Evolutionary conservation across 2,329 filamentous ascomycete genomes (phyloP), one percentile per base, ranked within the genome.

Genomic region (Aureobasidium sp.): DNA sequence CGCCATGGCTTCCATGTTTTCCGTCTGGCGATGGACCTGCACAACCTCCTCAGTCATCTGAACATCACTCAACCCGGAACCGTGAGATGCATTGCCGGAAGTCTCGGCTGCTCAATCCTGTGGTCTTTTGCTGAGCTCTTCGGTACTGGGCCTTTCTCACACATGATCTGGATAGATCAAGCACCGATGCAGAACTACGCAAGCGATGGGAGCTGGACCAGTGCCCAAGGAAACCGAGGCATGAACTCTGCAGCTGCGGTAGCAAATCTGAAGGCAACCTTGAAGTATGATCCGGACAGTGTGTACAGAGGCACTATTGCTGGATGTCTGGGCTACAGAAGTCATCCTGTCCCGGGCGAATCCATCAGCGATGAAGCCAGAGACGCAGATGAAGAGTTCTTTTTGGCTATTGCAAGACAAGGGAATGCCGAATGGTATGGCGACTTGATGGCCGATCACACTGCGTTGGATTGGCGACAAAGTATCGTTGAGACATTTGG

Each of bases 201-300:
- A 17, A 57, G 41, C 25, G 53, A 57, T 31, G 53, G 53, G 8
- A 57, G 53, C 27, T 57, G 53, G 53, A 41, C 27, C 3, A 57
- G 53, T 27, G 53, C 53, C n/a, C 41, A 57, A 57, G 53, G 53
- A 8, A 57, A 57, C 29, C 53, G 53, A 4, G 31, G 53, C 53
- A 57, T 57, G 53, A 57, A 57, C 14, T 57, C 53, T 47, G 53
- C 41, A 36, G 39, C 53, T 27, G 53, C 53, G 11, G 53, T 57
- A 17, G 53, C 53, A 11, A 57, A 57, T 25, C 12, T 57, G 12
- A 34, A 57, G n/a, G 41, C 53, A 5, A 57, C 53, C n/a, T 8
- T 57, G 29, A 57, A 57, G 41, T 57, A 47, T 27, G 53, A 57
- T 25, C 53, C 53, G 17, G 53, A 57, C 22, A 57, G 53, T 37